A percentile compares a stretch with the other conserved stretches of the same genome.
Evolutionary conservation across 1,284 basidiomycete genomes (phyloP).

Genomic region (Farysia itapuensis): DNA sequence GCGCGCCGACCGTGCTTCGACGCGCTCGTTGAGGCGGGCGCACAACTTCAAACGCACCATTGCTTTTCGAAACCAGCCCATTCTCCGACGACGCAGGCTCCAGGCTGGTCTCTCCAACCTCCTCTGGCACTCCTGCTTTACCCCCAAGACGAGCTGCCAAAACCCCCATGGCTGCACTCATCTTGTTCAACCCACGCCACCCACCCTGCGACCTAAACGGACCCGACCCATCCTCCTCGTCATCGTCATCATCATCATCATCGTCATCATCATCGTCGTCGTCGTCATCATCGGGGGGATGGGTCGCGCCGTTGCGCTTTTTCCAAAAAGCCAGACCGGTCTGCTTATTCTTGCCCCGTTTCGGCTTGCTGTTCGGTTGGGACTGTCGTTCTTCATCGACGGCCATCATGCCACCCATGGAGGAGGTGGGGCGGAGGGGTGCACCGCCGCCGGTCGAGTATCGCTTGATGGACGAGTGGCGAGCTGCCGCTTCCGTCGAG

Average conservation of each 20-base stretch:
- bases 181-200: slow-evolving; percentile 48
- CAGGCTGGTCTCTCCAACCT: slow-evolving; percentile 20
- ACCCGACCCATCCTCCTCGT: slow-evolving; percentile 2
- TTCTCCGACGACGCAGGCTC: slow-evolving; percentile 30
- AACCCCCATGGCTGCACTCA: slow-evolving; percentile 35
- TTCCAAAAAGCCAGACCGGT: no score
- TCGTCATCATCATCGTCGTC: slow-evolving; percentile 10
- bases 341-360: slow-evolving; percentile 6
- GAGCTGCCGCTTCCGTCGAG: slow-evolving; percentile 28
- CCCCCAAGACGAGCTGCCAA: slow-evolving; percentile 18
- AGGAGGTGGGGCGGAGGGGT: slow-evolving; percentile 21
- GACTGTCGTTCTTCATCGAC: slow-evolving; percentile 36
- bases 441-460: slow-evolving; percentile 24
- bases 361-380: slow-evolving; percentile 10
- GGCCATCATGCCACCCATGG: slow-evolving; percentile 35
- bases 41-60: slow-evolving; percentile 42
- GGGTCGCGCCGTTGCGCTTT: slow-evolving; percentile 6
- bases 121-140: slow-evolving; percentile 2
- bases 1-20: slow-evolving; percentile 7
- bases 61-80: slow-evolving; percentile 12
- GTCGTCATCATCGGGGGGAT: slow-evolving; percentile 19
- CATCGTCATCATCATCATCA: slow-evolving; percentile 15
- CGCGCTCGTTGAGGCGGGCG: slow-evolving; percentile 20
- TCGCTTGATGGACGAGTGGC: slow-evolving; percentile 17
- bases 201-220: slow-evolving; percentile 21